Conservation (phyloP, 1,284 basidiomycete genomes). For the Ganoderma leucocontextum region DNA sequence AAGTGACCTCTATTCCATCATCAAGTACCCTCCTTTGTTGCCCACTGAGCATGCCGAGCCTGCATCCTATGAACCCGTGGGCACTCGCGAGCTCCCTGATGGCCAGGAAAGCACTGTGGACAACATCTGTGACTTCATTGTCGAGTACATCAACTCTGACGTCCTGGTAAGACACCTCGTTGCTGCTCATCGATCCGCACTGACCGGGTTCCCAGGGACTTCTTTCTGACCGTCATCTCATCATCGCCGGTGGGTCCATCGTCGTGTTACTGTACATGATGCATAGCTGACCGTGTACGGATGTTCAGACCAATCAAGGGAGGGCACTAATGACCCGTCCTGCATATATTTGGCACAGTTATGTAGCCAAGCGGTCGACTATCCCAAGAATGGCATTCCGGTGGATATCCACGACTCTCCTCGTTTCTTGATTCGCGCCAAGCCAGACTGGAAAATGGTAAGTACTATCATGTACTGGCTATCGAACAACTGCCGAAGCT, state of each 20-base stretch:
- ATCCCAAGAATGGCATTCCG: constrained; percentile 73
- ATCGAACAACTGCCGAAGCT: not conserved
- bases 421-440: constrained; percentile 62
- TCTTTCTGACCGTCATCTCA: constrained; percentile 72
- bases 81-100: constrained; percentile 46
- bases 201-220: constrained; percentile 56
- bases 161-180: constrained; percentile 57
- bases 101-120: constrained; percentile 68
- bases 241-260: constrained; percentile 67
- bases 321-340: constrained; percentile 68
- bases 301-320: constrained; percentile 69
- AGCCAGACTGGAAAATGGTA: constrained; percentile 75
- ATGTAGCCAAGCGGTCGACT: constrained; percentile 78
- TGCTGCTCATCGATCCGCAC: not conserved
- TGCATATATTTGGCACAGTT: constrained; percentile 73
- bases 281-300: not conserved
- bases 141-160: constrained; percentile 86
- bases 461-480: not conserved
- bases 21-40: constrained; percentile 54
- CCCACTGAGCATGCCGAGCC: constrained; percentile 58
- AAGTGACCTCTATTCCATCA: constrained; percentile 48
- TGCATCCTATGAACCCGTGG: constrained; percentile 58
- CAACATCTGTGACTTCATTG: constrained; percentile 83
- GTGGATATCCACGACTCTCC: constrained; percentile 61
- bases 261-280: not conserved